These are phyloP conservation scores for Colletotrichum sp. DNA, from an alignment of 2,329 filamentous ascomycete species.

Conservation along the genomic window DNA sequence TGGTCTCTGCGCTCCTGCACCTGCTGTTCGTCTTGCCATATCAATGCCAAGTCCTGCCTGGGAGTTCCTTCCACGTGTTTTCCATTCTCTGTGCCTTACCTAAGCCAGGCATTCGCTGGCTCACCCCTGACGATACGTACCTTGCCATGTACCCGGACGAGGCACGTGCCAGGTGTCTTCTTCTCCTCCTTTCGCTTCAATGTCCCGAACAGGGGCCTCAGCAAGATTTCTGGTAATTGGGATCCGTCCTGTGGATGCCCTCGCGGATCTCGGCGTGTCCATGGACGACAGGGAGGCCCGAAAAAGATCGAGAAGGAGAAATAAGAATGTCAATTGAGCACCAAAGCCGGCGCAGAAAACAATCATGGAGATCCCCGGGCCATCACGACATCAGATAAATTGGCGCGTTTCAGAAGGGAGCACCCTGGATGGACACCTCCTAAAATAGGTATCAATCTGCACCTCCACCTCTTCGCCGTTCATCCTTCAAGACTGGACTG, in stretches of 20 bases:
- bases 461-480: background rate
- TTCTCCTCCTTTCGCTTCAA: background rate
- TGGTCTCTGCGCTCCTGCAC: background rate
- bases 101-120: background rate
- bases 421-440: background rate
- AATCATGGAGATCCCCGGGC: slow-evolving; percentile 10
- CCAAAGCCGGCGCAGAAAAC: background rate
- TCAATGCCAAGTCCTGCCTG: background rate
- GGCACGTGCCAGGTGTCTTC: background rate
- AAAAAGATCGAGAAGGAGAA: background rate
- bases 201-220: background rate
- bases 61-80: background rate
- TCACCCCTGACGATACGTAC: background rate
- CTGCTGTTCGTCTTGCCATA: background rate
- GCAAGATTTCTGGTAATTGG: slow-evolving; percentile 8
- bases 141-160: background rate
- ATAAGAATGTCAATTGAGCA: background rate
- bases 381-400: slow-evolving; percentile 21
- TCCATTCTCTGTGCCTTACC: background rate
- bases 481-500: background rate
- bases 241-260: background rate
- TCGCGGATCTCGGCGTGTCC: background rate
- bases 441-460: slow-evolving; percentile 11
- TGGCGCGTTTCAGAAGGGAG: slow-evolving; percentile 20
- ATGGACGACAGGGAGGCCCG: background rate